These are phyloP conservation scores for Arthrobotrys entomopaga DNA, from an alignment of 2,329 filamentous ascomycete genomes.

Conservation along the genomic window DNA sequence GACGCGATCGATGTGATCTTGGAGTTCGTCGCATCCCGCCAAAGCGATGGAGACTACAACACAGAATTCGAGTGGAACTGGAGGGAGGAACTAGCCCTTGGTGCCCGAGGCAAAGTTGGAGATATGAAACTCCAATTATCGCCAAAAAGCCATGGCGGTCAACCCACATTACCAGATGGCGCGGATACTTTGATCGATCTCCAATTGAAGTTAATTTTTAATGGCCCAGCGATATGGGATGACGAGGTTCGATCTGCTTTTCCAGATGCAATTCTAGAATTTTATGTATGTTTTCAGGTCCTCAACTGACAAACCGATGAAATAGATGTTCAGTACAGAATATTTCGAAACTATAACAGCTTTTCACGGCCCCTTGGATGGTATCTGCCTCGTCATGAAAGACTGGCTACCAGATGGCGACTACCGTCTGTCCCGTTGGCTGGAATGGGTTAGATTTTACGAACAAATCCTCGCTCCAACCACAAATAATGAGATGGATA, in stretches of 20 bases:
- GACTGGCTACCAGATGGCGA: slow-evolving; percentile 7
- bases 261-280: background rate
- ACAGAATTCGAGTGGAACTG: background rate
- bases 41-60: background rate
- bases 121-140: background rate
- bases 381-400: slow-evolving; percentile 10
- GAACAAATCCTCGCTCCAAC: slow-evolving; percentile 17
- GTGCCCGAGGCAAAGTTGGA: background rate
- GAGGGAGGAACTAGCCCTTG: background rate
- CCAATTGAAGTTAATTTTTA: background rate
- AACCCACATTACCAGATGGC: background rate
- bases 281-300: background rate
- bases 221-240: slow-evolving; percentile 9
- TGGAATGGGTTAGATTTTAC: slow-evolving; percentile 19
- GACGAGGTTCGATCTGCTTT: slow-evolving; percentile 7
- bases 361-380: slow-evolving; percentile 4
- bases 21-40: background rate
- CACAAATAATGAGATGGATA: background rate
- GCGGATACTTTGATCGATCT: background rate
- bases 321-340: slow-evolving; percentile 2
- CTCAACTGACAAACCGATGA: background rate
- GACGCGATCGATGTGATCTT: background rate
- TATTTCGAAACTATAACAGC: slow-evolving; percentile 10
- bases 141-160: background rate
- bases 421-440: slow-evolving; percentile 15